Conservation (phyloP, 2,329 filamentous ascomycete genomes). For the Aureobasidium sp. region DNA sequence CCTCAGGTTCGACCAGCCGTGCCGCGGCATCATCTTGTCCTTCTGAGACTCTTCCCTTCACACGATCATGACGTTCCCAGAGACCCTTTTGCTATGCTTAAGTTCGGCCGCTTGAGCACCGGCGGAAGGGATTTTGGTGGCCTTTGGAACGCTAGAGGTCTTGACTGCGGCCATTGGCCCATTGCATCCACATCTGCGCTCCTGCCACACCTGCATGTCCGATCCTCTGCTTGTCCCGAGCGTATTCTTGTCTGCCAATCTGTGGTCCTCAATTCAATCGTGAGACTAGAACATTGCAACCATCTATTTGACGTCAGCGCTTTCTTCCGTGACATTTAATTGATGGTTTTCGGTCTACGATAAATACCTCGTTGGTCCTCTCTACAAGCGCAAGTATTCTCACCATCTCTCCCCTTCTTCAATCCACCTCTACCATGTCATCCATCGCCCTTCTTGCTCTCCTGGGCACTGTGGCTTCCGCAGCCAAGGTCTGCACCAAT, state of each 20-base stretch:
- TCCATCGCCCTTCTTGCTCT: conserved; percentile 7
- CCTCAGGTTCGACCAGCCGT: not conserved
- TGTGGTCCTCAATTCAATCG: not conserved
- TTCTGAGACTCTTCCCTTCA: not conserved
- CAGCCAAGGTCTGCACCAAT: conserved; percentile 36
- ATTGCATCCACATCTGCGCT: not conserved
- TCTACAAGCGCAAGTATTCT: not conserved
- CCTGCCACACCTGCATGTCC: conserved; percentile 8
- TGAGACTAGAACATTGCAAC: not conserved
- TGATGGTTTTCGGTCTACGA: not conserved
- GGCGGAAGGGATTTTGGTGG: not conserved
- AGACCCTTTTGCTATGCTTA: not conserved
- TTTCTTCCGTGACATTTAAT: not conserved
- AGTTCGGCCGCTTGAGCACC: not conserved
- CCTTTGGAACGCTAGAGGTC: not conserved
- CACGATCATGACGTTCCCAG: not conserved
- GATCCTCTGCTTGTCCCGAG: not conserved
- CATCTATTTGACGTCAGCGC: conserved; percentile 3
- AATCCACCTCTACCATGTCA: not conserved
- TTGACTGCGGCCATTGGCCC: not conserved
- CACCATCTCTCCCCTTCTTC: not conserved
- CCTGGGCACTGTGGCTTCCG: conserved; percentile 17
- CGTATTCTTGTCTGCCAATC: not conserved
- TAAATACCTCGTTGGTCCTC: not conserved
- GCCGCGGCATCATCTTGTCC: not conserved